Percentiles rank a stretch among this genome's conserved stretches.
These are phyloP conservation scores for Scalesia atractyloides DNA, from an alignment of 129 eudicot species.

Conservation along the genomic window DNA sequence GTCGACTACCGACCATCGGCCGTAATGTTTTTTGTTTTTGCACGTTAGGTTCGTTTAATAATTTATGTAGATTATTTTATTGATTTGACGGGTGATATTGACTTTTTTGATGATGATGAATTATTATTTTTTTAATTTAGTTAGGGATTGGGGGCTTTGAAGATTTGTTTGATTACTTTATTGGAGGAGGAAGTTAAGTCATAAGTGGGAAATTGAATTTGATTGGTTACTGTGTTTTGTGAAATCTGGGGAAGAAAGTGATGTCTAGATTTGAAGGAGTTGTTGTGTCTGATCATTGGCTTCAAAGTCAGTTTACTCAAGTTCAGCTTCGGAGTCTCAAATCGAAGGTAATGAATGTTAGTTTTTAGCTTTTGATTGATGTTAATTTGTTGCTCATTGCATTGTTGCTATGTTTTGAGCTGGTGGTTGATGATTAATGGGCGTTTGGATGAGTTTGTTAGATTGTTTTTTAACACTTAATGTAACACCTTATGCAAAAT, in stretches of 20 bases:
- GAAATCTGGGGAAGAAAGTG: constrained; percentile 4
- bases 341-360: constrained; percentile 47
- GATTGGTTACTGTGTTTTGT: neutral
- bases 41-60: constrained; percentile 12
- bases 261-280: constrained; percentile 92
- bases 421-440: constrained; percentile 2
- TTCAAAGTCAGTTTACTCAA: constrained; percentile 92
- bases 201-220: too few species aligned
- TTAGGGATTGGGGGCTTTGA: constrained; percentile 2
- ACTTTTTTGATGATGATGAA: constrained; percentile 1
- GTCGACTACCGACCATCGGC: neutral
- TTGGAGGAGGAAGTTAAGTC: too few species aligned
- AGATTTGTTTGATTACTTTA: neutral
- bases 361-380: neutral
- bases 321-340: constrained; percentile 83
- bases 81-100: constrained; percentile 17
- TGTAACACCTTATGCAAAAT: too few species aligned
- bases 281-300: constrained; percentile 83
- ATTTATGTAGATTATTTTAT: neutral
- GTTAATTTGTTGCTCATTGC: constrained; percentile 2
- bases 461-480: neutral
- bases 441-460: neutral
- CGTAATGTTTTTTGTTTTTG: constrained; percentile 10
- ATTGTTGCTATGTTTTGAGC: constrained; percentile 9
- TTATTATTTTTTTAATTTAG: neutral